Evolutionary conservation across 2,329 filamentous ascomycete genomes (phyloP).

Genomic region (Trichophaea hybrida): DNA sequence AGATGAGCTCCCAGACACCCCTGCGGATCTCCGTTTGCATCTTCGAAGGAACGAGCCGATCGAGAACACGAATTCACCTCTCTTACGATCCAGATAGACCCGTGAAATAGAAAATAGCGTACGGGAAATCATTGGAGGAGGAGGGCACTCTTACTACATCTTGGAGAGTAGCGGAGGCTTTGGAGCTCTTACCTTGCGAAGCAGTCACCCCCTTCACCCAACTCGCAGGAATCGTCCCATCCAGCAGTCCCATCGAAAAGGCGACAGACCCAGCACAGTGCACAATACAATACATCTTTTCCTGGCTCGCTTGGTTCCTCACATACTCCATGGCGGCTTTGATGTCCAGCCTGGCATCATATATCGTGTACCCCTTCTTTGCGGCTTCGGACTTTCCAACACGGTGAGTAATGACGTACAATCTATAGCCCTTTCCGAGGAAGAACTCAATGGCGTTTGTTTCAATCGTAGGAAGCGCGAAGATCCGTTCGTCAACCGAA

Average conservation of each 20-base stretch:
- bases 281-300: constrained; percentile 42
- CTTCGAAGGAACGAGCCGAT: neutral
- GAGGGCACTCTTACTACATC: neutral
- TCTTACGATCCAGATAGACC: neutral
- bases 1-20: neutral
- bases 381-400: constrained; percentile 42
- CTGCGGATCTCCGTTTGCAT: constrained; percentile 1
- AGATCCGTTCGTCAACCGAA: constrained; percentile 49
- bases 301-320: constrained; percentile 30
- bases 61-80: neutral
- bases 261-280: constrained; percentile 53
- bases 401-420: constrained; percentile 44
- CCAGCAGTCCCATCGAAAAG: constrained; percentile 44
- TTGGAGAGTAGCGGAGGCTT: neutral
- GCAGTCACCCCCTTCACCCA: constrained; percentile 46
- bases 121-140: too few species aligned
- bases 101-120: too few species aligned
- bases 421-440: constrained; percentile 44
- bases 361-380: constrained; percentile 43
- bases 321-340: constrained; percentile 42
- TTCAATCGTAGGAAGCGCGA: constrained; percentile 47
- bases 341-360: constrained; percentile 46
- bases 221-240: constrained; percentile 43
- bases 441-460: constrained; percentile 51
- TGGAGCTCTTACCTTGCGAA: constrained; percentile 33